Evolutionary conservation across 345 rosid species (phyloP), one percentile per base, ranked within the genome.

Genomic region (Hibiscus tridactylites): DNA sequence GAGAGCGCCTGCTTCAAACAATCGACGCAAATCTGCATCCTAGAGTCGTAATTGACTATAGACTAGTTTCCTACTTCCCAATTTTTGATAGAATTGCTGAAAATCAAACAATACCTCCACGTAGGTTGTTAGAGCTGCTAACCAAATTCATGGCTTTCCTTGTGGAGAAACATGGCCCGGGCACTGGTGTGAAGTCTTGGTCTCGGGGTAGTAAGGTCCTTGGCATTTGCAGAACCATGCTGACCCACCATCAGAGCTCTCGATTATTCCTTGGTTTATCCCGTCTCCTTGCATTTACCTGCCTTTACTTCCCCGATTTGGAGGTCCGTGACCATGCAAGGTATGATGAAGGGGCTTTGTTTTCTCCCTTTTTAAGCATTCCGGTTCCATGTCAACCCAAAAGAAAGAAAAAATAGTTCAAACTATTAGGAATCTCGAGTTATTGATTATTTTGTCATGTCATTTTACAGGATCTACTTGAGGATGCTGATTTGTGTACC

Each of bases 271-370:
- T 88, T 78, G 81, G 90, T 47, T 83, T 95, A 74, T 91, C 96
- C 66, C 93, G 72, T 29, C 97, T 95, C 70, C 90, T 95, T 74
- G 86, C 97, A 57, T 90, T 90, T 79, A 82, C 81, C 67, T 95
- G 96, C 87, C 90, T 90, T 44, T 90, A 88, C 79, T 91, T 88
- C 78, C 99, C 99, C 57, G 97, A 95, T 78, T 77, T 95, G 77
- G 99, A 95, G 81, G 96, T 91, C 71, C 91, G 99, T 24, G 99
- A 91, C 81, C 82, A 80, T 73, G 97, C 96, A 71, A 90, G 98
- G 98, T 94, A 79, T 70, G 72, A 42, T 74, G 68, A 42, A 69
- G 62, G 33, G 42, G 17, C 47, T 69, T 60, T 66, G 13, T 9
- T 61, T 39, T 65, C 54, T 21, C 13, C 59, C 59, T 21, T 56